phyloP scores from a whole-genome alignment of 257 asterid species.

The Fraxinus excelsior region DNA sequence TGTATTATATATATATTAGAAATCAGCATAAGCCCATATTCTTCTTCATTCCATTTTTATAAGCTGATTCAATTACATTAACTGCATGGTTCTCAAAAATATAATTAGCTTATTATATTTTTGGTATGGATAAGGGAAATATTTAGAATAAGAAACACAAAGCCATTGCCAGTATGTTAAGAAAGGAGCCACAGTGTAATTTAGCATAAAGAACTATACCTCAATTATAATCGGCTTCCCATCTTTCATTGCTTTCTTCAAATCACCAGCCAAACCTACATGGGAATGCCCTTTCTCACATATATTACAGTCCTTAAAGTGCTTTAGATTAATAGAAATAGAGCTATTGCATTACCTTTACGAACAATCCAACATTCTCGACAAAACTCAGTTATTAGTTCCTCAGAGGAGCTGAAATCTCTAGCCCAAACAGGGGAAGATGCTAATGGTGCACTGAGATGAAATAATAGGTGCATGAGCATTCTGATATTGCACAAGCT shows the following conservation, averaged over 20 bases:
- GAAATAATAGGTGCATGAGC: slow-evolving; percentile 31
- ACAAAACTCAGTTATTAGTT: slow-evolving; percentile 89
- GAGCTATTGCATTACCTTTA: slow-evolving; percentile 59
- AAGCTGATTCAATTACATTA: neutral
- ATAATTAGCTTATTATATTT: neutral
- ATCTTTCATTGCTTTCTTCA: slow-evolving; percentile 98
- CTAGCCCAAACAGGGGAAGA: slow-evolving; percentile 97
- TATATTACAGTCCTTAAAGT: slow-evolving; percentile 19
- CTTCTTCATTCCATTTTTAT: neutral
- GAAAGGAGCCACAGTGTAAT: slow-evolving; percentile 16
- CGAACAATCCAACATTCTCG: slow-evolving; percentile 98
- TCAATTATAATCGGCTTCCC: slow-evolving; percentile 98
- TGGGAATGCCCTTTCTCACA: slow-evolving; percentile 18
- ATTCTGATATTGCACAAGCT: slow-evolving; percentile 20
- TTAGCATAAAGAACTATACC: slow-evolving; percentile 44
- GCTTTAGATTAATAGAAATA: slow-evolving; percentile 15
- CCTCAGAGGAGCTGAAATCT: slow-evolving; percentile 85
- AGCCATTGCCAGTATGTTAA: slow-evolving; percentile 14
- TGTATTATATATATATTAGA: neutral
- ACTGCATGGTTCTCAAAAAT: neutral
- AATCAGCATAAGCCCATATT: neutral
- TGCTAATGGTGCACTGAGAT: slow-evolving; percentile 85
- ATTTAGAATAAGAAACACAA: slow-evolving; percentile 9
- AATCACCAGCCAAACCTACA: slow-evolving; percentile 95
- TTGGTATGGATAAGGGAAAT: slow-evolving; percentile 1